phyloP scores from a whole-genome alignment of 176 grass and related monocot genomes.

The Juncus effusus region DNA sequence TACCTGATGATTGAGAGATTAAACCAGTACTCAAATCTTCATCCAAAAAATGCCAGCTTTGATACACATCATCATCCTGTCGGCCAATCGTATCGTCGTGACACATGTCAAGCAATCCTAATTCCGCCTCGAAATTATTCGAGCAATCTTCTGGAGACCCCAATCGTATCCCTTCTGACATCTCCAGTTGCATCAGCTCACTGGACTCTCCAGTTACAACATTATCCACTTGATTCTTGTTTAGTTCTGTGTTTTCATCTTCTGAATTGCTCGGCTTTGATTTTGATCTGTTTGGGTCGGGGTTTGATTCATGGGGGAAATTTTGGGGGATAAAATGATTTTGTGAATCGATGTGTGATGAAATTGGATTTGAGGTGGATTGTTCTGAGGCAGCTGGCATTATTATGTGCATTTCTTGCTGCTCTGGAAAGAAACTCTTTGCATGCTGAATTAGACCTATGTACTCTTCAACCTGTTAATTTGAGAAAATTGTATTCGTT shows the following conservation, averaged over 20 bases:
- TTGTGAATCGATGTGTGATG: conserved; percentile 22
- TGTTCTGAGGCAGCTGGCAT: conserved; percentile 60
- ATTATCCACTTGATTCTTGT: background rate
- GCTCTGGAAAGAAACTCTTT: conserved; percentile 59
- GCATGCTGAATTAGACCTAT: conserved; percentile 48
- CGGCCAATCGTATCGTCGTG: conserved; percentile 22
- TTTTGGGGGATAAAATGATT: conserved; percentile 11
- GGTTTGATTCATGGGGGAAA: conserved; percentile 11
- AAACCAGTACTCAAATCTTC: conserved; percentile 37
- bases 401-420: conserved; percentile 31
- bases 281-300: conserved; percentile 1
- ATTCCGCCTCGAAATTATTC: conserved; percentile 44
- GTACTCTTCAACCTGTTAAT: conserved; percentile 73
- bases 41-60: conserved; percentile 43
- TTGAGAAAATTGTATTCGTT: background rate
- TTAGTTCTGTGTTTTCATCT: conserved; percentile 24
- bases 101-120: conserved; percentile 33
- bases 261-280: conserved; percentile 5
- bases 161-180: conserved; percentile 26
- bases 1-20: conserved; percentile 52
- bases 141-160: conserved; percentile 47
- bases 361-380: conserved; percentile 61
- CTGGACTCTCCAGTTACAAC: conserved; percentile 23
- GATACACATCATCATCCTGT: conserved; percentile 30
- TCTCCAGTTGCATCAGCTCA: conserved; percentile 49